Percentiles rank a stretch among this genome's conserved stretches.
These are phyloP conservation scores for Phytophthora macrochlamydospora DNA, from an alignment of 352 stramenopile species.

Conservation along the genomic window DNA sequence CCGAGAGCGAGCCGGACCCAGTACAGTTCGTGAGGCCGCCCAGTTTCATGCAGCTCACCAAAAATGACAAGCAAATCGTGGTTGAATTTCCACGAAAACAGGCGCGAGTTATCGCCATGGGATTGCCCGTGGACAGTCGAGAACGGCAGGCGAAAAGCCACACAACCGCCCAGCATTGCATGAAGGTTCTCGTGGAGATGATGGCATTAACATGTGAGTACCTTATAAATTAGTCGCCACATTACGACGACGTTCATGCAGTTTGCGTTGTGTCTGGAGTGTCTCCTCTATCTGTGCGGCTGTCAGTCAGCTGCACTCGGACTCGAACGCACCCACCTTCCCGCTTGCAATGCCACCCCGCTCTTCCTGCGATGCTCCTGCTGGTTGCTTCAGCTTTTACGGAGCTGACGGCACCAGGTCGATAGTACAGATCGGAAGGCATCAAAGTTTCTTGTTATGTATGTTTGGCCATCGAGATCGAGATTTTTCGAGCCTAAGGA, in stretches of 20 bases:
- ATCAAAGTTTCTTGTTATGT: slow-evolving; percentile 5
- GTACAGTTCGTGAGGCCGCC: not conserved
- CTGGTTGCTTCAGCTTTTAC: slow-evolving; percentile 36
- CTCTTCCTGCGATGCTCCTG: slow-evolving; percentile 32
- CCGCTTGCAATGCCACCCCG: slow-evolving; percentile 16
- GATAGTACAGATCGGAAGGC: slow-evolving; percentile 7
- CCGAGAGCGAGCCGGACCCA: not conserved
- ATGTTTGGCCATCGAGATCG: slow-evolving; percentile 10
- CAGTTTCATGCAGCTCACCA: slow-evolving; percentile 1
- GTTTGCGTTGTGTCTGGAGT: not conserved
- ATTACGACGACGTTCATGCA: too few species aligned
- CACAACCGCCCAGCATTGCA: too few species aligned
- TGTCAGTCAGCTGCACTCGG: slow-evolving; percentile 1
- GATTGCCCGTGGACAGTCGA: slow-evolving; percentile 25
- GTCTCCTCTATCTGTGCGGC: slow-evolving; percentile 1
- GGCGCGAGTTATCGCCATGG: slow-evolving; percentile 27
- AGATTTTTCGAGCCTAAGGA: slow-evolving; percentile 26
- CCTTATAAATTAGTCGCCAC: too few species aligned
- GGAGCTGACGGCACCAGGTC: slow-evolving; percentile 23
- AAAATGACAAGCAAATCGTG: slow-evolving; percentile 18
- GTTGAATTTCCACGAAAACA: slow-evolving; percentile 22
- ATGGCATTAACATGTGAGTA: too few species aligned
- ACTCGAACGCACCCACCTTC: slow-evolving; percentile 13
- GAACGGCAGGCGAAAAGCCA: too few species aligned
- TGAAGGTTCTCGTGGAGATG: too few species aligned